Base-by-base conservation (phyloP, 352 stramenopile species). In the Sclerospora graminicola region DNA sequence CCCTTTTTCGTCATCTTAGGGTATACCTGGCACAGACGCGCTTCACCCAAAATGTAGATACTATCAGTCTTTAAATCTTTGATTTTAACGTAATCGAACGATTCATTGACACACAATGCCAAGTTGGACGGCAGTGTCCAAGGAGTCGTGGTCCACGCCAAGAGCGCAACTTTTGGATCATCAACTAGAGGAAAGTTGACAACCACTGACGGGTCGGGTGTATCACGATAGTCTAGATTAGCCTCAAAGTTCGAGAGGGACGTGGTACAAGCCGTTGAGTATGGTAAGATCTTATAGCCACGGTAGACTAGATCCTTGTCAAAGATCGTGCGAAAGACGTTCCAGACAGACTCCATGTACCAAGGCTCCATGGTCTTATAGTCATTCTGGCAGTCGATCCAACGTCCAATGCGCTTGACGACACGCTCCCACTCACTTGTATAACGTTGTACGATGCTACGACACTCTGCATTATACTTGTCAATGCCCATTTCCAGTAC, bases 321-420 rank as follows among this genome's bases (percentile, higher is more conserved):
- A 64, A 96, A 98, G 38, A 99, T 87, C 36, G 85, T 90, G 47
- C 92, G 89, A 75, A 99, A 99, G 18, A 99, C 96, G 89, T 97
- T 98, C 96, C 96, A 99, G 11, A 99, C 95, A 46, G 70, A 96
- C 71, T 99, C 97, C 96, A 99, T 99, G 82, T 98, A 99, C 56
- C 79, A 95, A 5, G 95, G 86, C 67, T 99, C 96, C 94, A 99
- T 98, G 10, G 97, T 99, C 74, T 99, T 99, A 78, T 99, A 99
- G 74, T 99, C 97, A 72, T 99, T 99, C 63, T 98, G 63, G 66
- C 98, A 99, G 71, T 99, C 97, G 64, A 99, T 99, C 97, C 97
- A 99, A 36, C 97, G 80, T 11, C 97, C 97, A 43, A 99, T 85
- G 47, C 97, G 82, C 54, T 94, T 98, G 15, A 99, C 93, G 24